Percentiles rank a stretch among this genome's conserved stretches.
Conservation (phyloP, 225 moss, liverwort and hornwort genomes). For the Anthoceros angustus region DNA sequence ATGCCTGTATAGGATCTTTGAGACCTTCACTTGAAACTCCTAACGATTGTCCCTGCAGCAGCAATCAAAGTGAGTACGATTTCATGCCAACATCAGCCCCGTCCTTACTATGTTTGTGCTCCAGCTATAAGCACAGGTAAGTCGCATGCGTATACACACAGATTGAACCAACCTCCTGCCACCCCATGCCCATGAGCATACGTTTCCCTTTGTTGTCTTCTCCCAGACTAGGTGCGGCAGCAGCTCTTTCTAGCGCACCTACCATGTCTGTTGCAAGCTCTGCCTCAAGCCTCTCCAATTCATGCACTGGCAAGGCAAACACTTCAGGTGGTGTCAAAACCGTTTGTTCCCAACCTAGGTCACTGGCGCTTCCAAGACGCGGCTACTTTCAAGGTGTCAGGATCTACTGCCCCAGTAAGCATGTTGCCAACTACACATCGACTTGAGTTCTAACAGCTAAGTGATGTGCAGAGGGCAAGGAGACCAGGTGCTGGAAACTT, state of each 20-base stretch:
- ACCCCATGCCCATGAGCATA: constrained; percentile 97
- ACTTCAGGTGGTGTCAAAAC: constrained; percentile 25
- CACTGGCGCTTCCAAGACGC: constrained; percentile 46
- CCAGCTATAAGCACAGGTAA: background rate
- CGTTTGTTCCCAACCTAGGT: constrained; percentile 42
- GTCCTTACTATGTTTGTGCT: background rate
- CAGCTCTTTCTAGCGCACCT: constrained; percentile 62
- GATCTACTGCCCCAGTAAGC: background rate
- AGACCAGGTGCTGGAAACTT: constrained; percentile 11
- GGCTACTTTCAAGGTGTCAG: constrained; percentile 34
- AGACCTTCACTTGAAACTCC: constrained; percentile 71
- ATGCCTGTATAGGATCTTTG: constrained; percentile 56
- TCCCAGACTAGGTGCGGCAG: constrained; percentile 56
- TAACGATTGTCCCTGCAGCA: constrained; percentile 61
- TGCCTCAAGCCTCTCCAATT: constrained; percentile 77
- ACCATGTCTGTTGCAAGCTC: constrained; percentile 68
- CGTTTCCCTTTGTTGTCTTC: constrained; percentile 77
- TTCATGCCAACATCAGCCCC: background rate
- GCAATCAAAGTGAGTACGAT: background rate
- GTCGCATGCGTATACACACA: background rate
- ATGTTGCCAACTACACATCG: no score
- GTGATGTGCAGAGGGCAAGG: constrained; percentile 24
- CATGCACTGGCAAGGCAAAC: constrained; percentile 21
- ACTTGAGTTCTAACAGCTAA: background rate
- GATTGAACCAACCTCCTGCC: constrained; percentile 64